phyloP scores from a whole-genome alignment of 306 rosid genomes.

The Acmispon strigosus region DNA sequence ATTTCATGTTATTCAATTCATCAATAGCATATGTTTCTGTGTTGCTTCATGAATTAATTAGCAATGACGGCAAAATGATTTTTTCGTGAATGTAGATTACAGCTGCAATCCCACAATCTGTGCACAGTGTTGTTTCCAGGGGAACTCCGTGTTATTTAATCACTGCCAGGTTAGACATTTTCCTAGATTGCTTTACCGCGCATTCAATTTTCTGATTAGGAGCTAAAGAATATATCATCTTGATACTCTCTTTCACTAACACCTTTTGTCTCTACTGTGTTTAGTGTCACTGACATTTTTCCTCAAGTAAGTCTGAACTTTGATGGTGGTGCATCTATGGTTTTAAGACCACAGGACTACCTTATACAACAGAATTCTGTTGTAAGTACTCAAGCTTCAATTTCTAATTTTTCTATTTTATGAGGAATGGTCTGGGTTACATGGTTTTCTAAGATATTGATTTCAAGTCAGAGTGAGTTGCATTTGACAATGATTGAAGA shows the following conservation, averaged over 20 bases:
- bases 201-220: background rate
- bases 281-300: constrained; percentile 66
- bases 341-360: constrained; percentile 83
- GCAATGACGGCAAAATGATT: background rate
- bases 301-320: constrained; percentile 92
- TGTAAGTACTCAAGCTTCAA: constrained; percentile 49
- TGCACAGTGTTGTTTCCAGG: constrained; percentile 42
- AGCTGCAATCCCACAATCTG: constrained; percentile 53
- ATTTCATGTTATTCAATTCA: constrained; percentile 8
- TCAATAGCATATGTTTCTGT: constrained; percentile 5
- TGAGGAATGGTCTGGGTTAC: background rate
- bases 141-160: constrained; percentile 75
- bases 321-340: constrained; percentile 69
- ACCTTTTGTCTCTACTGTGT: constrained; percentile 15
- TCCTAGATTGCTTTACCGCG: background rate
- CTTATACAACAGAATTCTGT: constrained; percentile 74
- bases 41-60: constrained; percentile 3
- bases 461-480: constrained; percentile 7
- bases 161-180: constrained; percentile 68
- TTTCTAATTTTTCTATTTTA: background rate
- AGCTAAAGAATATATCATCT: constrained; percentile 2
- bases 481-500: background rate
- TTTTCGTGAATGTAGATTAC: constrained; percentile 46
- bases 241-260: constrained; percentile 11
- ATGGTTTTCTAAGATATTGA: background rate